Evolutionary conservation across 257 asterid genomes (phyloP).

Genomic region (Linderniella brevidens): DNA sequence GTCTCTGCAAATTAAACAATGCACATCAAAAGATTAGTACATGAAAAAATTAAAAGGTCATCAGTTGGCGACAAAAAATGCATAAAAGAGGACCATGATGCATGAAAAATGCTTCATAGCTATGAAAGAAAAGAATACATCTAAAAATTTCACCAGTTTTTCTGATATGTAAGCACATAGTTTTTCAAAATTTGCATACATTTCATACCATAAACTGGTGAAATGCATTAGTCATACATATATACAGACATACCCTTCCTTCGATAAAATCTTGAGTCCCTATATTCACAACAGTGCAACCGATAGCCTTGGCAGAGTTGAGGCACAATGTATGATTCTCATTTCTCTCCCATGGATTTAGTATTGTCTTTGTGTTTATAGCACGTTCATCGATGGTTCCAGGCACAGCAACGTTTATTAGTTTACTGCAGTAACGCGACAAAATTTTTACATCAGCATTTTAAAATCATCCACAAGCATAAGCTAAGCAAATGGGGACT

Average conservation of each 20-base stretch:
- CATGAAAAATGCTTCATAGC: too few species aligned
- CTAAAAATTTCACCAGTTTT: too few species aligned
- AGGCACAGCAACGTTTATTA: conserved; percentile 92
- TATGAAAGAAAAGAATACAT: too few species aligned
- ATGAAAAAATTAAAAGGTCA: conserved; percentile 8
- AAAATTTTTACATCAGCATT: conserved; percentile 2
- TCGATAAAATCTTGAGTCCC: conserved; percentile 94
- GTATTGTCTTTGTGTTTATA: conserved; percentile 69
- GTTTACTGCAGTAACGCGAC: conserved; percentile 51
- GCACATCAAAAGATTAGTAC: conserved; percentile 14
- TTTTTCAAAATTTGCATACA: too few species aligned
- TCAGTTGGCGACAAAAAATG: too few species aligned
- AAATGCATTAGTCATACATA: conserved; percentile 5
- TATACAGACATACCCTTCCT: conserved; percentile 65
- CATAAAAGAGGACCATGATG: too few species aligned
- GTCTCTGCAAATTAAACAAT: conserved; percentile 52
- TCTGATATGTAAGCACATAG: too few species aligned
- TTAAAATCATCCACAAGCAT: not conserved
- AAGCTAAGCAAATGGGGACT: conserved; percentile 9
- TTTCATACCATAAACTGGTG: not conserved
- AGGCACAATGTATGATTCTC: conserved; percentile 97
- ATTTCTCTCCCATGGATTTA: conserved; percentile 98
- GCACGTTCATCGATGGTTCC: conserved; percentile 98
- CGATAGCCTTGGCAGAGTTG: conserved; percentile 97
- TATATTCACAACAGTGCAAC: conserved; percentile 90